Evolutionary conservation across 2,329 filamentous ascomycete species (phyloP).

Genomic region (Talaromyces pinophilus): DNA sequence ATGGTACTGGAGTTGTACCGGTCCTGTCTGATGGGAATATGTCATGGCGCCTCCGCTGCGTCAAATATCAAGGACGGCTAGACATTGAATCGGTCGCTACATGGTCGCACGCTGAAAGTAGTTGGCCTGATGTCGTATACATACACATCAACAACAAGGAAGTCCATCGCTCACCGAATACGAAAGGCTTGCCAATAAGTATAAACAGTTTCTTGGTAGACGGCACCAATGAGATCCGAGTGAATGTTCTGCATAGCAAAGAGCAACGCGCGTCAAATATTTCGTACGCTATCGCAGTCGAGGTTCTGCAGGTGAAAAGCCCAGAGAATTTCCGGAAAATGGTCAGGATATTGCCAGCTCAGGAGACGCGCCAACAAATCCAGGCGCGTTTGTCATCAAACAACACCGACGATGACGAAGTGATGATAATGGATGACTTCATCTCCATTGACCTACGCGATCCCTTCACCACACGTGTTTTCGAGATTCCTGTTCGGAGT

Average conservation of each 20-base stretch:
- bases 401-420: constrained; percentile 60
- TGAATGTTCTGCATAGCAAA: constrained; percentile 50
- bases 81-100: constrained; percentile 45
- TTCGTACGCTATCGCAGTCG: constrained; percentile 67
- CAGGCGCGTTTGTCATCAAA: constrained; percentile 49
- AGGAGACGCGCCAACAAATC: constrained; percentile 60
- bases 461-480: constrained; percentile 66
- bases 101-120: constrained; percentile 66
- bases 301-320: constrained; percentile 61
- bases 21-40: constrained; percentile 55
- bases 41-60: constrained; percentile 70
- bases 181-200: constrained; percentile 60
- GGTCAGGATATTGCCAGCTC: constrained; percentile 47
- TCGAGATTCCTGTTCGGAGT: constrained; percentile 71
- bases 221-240: constrained; percentile 64
- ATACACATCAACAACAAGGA: constrained; percentile 66
- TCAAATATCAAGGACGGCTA: constrained; percentile 44
- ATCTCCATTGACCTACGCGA: constrained; percentile 66
- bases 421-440: constrained; percentile 60
- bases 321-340: constrained; percentile 42
- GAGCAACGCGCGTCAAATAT: constrained; percentile 35
- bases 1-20: constrained; percentile 30
- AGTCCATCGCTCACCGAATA: constrained; percentile 52
- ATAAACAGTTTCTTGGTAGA: constrained; percentile 66
- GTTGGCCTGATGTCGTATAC: constrained; percentile 72